Evolutionary conservation across 345 rosid genomes (phyloP).

Genomic region (Brassica carinata): DNA sequence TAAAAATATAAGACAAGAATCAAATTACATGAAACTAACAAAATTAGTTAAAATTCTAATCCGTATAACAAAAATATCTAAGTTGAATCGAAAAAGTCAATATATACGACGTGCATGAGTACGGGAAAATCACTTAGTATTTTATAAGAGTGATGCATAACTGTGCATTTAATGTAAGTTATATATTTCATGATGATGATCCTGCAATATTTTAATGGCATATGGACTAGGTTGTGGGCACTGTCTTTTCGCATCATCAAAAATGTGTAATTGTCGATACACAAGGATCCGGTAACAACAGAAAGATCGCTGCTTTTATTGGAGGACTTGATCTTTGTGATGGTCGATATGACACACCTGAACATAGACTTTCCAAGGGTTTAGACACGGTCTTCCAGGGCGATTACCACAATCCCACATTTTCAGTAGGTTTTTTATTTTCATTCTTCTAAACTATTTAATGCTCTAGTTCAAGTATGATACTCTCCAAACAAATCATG

Average conservation of each 20-base stretch:
- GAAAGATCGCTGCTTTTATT: slow-evolving; percentile 58
- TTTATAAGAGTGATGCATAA: background rate
- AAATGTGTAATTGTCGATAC: slow-evolving; percentile 70
- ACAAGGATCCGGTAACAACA: slow-evolving; percentile 61
- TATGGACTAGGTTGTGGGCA: slow-evolving; percentile 65
- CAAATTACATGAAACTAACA: no score
- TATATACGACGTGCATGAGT: no score
- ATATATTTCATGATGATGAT: slow-evolving; percentile 5
- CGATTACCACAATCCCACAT: slow-evolving; percentile 67
- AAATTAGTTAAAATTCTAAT: no score
- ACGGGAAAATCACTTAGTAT: no score
- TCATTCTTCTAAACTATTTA: background rate
- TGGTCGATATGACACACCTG: slow-evolving; percentile 78
- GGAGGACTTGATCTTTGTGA: slow-evolving; percentile 80
- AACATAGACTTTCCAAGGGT: slow-evolving; percentile 56
- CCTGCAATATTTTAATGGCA: slow-evolving; percentile 4
- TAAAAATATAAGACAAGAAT: no score
- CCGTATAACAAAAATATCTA: no score
- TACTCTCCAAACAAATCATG: background rate
- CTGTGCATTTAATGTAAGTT: background rate
- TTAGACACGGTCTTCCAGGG: slow-evolving; percentile 52
- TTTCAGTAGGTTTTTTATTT: slow-evolving; percentile 45
- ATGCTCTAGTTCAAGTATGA: background rate
- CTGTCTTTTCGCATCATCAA: slow-evolving; percentile 70
- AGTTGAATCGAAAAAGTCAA: no score